Conservation (phyloP, 1,284 basidiomycete species). For the Fomitopsis pinicola region DNA sequence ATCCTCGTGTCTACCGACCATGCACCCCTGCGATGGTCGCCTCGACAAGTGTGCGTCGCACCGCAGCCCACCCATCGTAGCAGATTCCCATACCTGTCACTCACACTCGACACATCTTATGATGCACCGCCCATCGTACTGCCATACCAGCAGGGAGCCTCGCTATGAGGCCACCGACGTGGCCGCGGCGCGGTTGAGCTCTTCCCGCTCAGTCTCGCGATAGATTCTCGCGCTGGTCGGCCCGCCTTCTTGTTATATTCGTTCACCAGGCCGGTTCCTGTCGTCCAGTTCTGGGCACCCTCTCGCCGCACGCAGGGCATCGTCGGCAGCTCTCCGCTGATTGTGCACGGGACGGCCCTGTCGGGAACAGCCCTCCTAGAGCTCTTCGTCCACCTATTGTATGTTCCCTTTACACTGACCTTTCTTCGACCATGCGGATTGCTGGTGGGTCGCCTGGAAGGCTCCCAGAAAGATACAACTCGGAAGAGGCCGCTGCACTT, state of each 20-base stretch:
- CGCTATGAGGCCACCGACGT: background rate
- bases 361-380: conserved; percentile 28
- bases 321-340: conserved; percentile 24
- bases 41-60: background rate
- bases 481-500: conserved; percentile 34
- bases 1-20: background rate
- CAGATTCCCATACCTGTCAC: background rate
- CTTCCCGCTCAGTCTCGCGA: background rate
- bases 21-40: background rate
- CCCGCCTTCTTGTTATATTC: conserved; percentile 21
- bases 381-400: conserved; percentile 16
- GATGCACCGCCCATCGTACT: conserved; percentile 1
- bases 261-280: conserved; percentile 40
- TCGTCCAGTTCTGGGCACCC: conserved; percentile 36
- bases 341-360: conserved; percentile 26
- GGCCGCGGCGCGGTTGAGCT: background rate
- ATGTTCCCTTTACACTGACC: conserved; percentile 11
- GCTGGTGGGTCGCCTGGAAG: conserved; percentile 10
- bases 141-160: background rate
- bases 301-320: conserved; percentile 33
- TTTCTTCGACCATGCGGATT: conserved; percentile 17
- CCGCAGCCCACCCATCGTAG: background rate
- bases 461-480: conserved; percentile 12
- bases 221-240: background rate
- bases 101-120: background rate